phyloP scores from a whole-genome alignment of 1,139 yeast genomes.

The Hyphopichia buzzinii region DNA sequence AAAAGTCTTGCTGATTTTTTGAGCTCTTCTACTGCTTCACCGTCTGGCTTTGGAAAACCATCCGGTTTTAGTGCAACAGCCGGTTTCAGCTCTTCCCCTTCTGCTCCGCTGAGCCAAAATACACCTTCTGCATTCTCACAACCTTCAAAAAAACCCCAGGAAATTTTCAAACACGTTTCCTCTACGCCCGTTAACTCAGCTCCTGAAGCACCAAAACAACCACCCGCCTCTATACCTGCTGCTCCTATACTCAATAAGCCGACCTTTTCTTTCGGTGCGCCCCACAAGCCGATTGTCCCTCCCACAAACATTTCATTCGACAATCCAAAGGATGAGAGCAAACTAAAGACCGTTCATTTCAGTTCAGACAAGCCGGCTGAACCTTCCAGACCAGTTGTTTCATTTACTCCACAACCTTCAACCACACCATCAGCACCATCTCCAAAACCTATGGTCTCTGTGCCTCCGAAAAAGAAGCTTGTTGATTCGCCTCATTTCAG shows the following conservation, averaged over 20 bases:
- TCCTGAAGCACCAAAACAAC: not conserved
- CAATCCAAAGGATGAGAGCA: not conserved
- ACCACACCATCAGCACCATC: conserved; percentile 3
- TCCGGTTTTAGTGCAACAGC: not conserved
- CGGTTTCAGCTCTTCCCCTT: not conserved
- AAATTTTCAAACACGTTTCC: too few relatives aligned
- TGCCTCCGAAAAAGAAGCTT: conserved; percentile 10
- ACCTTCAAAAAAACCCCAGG: not conserved
- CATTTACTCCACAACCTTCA: conserved; percentile 9
- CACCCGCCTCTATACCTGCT: not conserved
- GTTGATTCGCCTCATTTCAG: conserved; percentile 16
- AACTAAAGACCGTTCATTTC: not conserved
- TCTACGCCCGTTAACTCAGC: not conserved
- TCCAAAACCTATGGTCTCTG: not conserved
- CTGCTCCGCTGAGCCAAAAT: not conserved
- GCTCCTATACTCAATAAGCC: not conserved
- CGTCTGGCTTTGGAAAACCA: conserved; percentile 2
- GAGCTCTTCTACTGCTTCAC: conserved; percentile 1
- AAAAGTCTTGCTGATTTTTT: conserved; percentile 8
- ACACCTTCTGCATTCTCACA: not conserved
- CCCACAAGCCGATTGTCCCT: not conserved
- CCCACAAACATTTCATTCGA: not conserved
- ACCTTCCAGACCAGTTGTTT: too few relatives aligned
- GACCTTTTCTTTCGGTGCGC: not conserved
- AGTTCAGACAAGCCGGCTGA: conserved; percentile 1